phyloP scores from a whole-genome alignment of 257 asterid species.

The Coffea eugenioides region DNA sequence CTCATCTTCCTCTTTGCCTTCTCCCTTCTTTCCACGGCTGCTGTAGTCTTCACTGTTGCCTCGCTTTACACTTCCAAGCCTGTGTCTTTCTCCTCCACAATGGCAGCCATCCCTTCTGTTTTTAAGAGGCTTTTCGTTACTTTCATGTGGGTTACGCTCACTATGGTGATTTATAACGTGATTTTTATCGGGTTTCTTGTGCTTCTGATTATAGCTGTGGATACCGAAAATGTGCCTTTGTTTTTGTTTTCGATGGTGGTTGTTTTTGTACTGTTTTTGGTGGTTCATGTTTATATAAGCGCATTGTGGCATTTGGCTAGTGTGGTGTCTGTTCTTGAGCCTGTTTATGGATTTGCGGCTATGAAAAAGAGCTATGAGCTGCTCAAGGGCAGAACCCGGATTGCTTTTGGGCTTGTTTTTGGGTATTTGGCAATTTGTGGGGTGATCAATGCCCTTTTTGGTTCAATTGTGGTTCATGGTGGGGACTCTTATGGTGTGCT shows the following conservation, averaged over 20 bases:
- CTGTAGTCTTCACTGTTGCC: conserved; percentile 91
- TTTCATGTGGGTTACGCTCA: conserved; percentile 69
- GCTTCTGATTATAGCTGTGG: conserved; percentile 62
- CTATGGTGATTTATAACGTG: conserved; percentile 62
- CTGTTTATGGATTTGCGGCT: conserved; percentile 64
- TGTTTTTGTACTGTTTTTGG: conserved; percentile 59
- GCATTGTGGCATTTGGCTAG: conserved; percentile 96
- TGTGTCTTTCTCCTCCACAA: conserved; percentile 65
- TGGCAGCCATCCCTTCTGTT: conserved; percentile 79
- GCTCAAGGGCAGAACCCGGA: conserved; percentile 55
- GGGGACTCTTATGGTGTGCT: conserved; percentile 63
- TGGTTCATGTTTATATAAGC: conserved; percentile 79
- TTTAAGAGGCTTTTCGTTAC: conserved; percentile 76
- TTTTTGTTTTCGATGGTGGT: conserved; percentile 54
- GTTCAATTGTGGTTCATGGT: conserved; percentile 77
- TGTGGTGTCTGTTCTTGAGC: conserved; percentile 84
- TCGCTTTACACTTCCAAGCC: conserved; percentile 84
- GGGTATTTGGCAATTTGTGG: conserved; percentile 66
- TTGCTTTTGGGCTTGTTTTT: conserved; percentile 66
- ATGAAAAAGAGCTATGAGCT: conserved; percentile 75
- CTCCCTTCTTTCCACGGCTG: conserved; percentile 90
- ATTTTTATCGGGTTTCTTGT: conserved; percentile 59
- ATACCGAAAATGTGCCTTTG: conserved; percentile 51
- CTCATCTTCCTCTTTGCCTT: conserved; percentile 76
- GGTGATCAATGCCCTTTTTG: conserved; percentile 55